A percentile compares a stretch with the other conserved stretches of the same genome.
These are phyloP conservation scores for Pugionium cornutum DNA, from an alignment of 345 rosid species.

Conservation along the genomic window DNA sequence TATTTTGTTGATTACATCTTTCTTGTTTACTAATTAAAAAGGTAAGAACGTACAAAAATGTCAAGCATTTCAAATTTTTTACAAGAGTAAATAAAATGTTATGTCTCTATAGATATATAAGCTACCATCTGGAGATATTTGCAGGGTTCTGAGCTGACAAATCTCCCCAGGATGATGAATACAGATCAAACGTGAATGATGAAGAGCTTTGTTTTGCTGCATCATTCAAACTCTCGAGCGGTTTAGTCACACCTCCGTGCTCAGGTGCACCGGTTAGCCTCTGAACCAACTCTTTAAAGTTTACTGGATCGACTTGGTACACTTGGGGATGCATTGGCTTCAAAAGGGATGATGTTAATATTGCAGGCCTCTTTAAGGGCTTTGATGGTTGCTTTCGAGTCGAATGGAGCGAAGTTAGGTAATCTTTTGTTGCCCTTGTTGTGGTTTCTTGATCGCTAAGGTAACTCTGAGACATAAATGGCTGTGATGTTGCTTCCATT, in stretches of 20 bases:
- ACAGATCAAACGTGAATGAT: conserved; percentile 13
- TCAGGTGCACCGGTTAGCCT: conserved; percentile 67
- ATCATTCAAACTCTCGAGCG: conserved; percentile 12
- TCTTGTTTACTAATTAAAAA: background rate
- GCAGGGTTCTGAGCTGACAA: conserved; percentile 28
- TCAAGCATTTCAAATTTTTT: background rate
- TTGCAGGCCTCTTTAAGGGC: conserved; percentile 63
- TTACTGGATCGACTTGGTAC: conserved; percentile 73
- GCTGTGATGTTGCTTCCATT: conserved; percentile 28
- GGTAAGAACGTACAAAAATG: background rate
- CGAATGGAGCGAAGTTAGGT: conserved; percentile 53
- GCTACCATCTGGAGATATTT: conserved; percentile 26
- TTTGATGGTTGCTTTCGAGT: conserved; percentile 55
- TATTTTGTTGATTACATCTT: background rate
- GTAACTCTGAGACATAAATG: conserved; percentile 18
- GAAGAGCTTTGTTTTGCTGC: conserved; percentile 22
- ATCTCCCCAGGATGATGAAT: conserved; percentile 34
- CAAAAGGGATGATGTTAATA: conserved; percentile 45
- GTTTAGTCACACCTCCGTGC: conserved; percentile 20
- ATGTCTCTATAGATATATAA: background rate
- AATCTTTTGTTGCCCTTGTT: conserved; percentile 26
- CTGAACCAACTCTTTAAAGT: conserved; percentile 86
- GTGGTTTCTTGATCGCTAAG: conserved; percentile 15
- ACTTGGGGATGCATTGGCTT: conserved; percentile 66
- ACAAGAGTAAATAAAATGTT: conserved; percentile 10